These are phyloP conservation scores for Tausonia pullulans DNA, from an alignment of 1,284 basidiomycete genomes.

Conservation along the genomic window DNA sequence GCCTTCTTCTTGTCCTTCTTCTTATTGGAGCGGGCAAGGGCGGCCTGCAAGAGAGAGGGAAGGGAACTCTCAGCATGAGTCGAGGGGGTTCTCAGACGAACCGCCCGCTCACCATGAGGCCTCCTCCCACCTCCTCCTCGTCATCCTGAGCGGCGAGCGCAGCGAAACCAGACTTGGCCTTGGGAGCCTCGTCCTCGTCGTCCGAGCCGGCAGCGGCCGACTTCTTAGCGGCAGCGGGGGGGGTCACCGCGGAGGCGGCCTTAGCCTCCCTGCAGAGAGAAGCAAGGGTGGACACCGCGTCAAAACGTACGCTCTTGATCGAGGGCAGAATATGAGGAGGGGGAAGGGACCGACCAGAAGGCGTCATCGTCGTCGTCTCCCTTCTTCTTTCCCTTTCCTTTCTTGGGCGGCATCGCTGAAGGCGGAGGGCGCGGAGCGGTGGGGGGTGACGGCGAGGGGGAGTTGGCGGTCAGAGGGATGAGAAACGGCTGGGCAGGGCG, in stretches of 20 bases:
- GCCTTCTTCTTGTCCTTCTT: conserved; percentile 29
- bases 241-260: conserved; percentile 26
- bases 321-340: background rate
- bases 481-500: too few species aligned
- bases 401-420: conserved; percentile 64
- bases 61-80: background rate
- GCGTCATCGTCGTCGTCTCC: conserved; percentile 52
- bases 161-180: conserved; percentile 43
- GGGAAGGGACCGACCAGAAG: conserved; percentile 23
- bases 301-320: background rate
- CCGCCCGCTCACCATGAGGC: conserved; percentile 58
- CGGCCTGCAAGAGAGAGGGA: conserved; percentile 36
- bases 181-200: conserved; percentile 34
- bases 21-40: conserved; percentile 46
- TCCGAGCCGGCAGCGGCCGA: conserved; percentile 39
- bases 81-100: background rate
- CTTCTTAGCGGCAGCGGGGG: conserved; percentile 19
- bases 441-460: too few species aligned
- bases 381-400: conserved; percentile 71
- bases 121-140: conserved; percentile 58
- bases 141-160: conserved; percentile 43
- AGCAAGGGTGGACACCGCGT: background rate
- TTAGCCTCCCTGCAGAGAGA: conserved; percentile 27
- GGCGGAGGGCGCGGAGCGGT: too few species aligned
- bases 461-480: too few species aligned